Percentiles rank a stretch among this genome's conserved stretches.
phyloP scores from a whole-genome alignment of 2,329 filamentous ascomycete species.

The Meredithiella fracta region DNA sequence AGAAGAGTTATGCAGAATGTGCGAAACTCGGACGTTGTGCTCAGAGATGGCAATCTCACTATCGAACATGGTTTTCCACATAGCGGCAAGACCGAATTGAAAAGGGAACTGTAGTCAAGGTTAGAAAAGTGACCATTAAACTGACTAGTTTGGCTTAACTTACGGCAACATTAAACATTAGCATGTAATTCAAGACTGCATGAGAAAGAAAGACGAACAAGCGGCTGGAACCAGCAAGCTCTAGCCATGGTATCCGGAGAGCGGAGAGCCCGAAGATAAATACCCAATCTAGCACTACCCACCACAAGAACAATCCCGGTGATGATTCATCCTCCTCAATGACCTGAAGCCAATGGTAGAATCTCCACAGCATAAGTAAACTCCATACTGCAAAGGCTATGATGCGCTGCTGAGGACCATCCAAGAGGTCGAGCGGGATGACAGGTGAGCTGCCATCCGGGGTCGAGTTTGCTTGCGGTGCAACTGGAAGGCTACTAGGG shows the following conservation, averaged over 20 bases:
- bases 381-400: constrained; percentile 72
- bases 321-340: constrained; percentile 72
- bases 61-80: constrained; percentile 75
- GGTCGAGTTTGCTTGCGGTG: constrained; percentile 24
- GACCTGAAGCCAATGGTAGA: constrained; percentile 70
- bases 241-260: constrained; percentile 88
- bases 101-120: constrained; percentile 45
- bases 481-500: constrained; percentile 27
- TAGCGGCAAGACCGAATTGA: constrained; percentile 51
- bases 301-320: constrained; percentile 86
- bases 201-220: constrained; percentile 56
- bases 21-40: constrained; percentile 71
- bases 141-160: constrained; percentile 19
- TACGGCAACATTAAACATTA: constrained; percentile 85
- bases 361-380: constrained; percentile 60
- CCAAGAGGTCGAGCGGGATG: constrained; percentile 66
- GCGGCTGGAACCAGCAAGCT: constrained; percentile 65
- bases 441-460: constrained; percentile 37
- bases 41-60: constrained; percentile 89
- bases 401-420: constrained; percentile 79
- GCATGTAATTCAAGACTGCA: constrained; percentile 57
- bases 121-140: neutral
- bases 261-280: constrained; percentile 79
- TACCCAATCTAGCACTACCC: constrained; percentile 69
- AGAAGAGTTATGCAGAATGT: constrained; percentile 79